Conservation (phyloP, 1,284 basidiomycete genomes). For the Vanrija sp. region DNA sequence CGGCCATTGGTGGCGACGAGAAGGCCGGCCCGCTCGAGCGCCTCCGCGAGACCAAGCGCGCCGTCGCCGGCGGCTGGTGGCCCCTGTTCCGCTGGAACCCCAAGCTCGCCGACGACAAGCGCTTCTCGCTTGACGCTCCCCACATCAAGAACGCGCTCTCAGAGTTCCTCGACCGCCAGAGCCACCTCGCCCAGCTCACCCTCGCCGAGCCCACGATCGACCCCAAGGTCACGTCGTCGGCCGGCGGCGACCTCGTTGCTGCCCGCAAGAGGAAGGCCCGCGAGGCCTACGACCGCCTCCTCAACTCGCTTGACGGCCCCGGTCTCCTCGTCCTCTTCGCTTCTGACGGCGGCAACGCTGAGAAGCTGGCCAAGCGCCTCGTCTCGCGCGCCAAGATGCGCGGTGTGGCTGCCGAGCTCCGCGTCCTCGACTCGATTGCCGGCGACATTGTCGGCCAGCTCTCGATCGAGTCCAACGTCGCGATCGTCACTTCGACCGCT, state of each 20-base stretch:
- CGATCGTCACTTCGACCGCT: conserved; percentile 91
- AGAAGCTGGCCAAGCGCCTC: conserved; percentile 91
- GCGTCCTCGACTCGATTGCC: conserved; percentile 67
- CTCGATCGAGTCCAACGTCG: conserved; percentile 62
- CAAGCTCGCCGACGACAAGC: conserved; percentile 72
- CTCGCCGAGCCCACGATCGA: conserved; percentile 73
- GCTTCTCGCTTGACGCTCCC: conserved; percentile 87
- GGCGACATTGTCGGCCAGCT: conserved; percentile 60
- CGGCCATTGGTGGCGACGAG: conserved; percentile 59
- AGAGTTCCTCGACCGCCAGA: conserved; percentile 92
- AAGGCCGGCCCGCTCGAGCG: conserved; percentile 74
- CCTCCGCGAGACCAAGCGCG: conserved; percentile 94
- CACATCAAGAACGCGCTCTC: conserved; percentile 91
- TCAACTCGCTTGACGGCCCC: conserved; percentile 82
- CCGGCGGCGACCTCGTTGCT: conserved; percentile 78
- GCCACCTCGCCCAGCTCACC: conserved; percentile 89
- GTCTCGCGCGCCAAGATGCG: conserved; percentile 76
- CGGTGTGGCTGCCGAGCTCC: conserved; percentile 70
- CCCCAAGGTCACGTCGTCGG: conserved; percentile 74
- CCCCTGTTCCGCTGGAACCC: conserved; percentile 98
- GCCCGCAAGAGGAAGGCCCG: conserved; percentile 79
- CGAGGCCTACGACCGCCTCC: conserved; percentile 78
- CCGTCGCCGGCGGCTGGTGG: conserved; percentile 96
- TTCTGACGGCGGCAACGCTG: conserved; percentile 89
- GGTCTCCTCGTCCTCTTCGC: conserved; percentile 86